phyloP scores from a whole-genome alignment of 352 stramenopile genomes.

The Peronospora tabacina region DNA sequence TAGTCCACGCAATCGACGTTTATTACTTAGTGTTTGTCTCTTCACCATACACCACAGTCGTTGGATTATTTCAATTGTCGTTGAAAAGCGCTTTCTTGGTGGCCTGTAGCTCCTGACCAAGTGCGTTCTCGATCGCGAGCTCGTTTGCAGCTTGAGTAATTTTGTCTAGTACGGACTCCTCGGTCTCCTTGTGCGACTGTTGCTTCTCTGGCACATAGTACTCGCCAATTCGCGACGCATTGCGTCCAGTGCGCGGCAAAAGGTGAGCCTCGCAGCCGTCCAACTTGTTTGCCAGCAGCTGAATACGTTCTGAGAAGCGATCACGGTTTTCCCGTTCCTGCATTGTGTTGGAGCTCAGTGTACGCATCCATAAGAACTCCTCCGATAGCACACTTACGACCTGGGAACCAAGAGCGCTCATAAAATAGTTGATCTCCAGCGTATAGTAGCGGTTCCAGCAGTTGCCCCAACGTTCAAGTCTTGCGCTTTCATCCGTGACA shows the following conservation, averaged over 20 bases:
- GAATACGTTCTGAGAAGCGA: conserved; percentile 85
- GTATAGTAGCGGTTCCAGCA: conserved; percentile 87
- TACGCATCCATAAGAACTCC: conserved; percentile 90
- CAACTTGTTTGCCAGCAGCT: conserved; percentile 78
- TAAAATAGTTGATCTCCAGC: conserved; percentile 94
- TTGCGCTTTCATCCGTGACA: conserved; percentile 86
- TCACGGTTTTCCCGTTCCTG: conserved; percentile 86
- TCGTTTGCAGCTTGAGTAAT: conserved; percentile 82
- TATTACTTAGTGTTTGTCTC: conserved; percentile 17
- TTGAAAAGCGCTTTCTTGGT: conserved; percentile 84
- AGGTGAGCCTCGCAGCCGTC: conserved; percentile 65
- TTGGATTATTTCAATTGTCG: conserved; percentile 46
- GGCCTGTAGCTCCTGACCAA: conserved; percentile 74
- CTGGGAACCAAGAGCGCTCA: conserved; percentile 86
- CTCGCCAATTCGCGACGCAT: conserved; percentile 63
- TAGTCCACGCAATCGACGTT: conserved; percentile 17
- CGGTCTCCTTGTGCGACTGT: conserved; percentile 46
- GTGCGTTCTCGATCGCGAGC: conserved; percentile 76
- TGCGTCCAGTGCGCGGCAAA: conserved; percentile 40
- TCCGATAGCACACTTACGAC: conserved; percentile 91
- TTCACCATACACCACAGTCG: conserved; percentile 4
- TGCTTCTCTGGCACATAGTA: conserved; percentile 85
- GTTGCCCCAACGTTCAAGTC: conserved; percentile 94
- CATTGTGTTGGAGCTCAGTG: conserved; percentile 86
- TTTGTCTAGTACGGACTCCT: conserved; percentile 81